phyloP scores from a whole-genome alignment of 805 yeast species.

The Starmerella ratchasimensis region DNA sequence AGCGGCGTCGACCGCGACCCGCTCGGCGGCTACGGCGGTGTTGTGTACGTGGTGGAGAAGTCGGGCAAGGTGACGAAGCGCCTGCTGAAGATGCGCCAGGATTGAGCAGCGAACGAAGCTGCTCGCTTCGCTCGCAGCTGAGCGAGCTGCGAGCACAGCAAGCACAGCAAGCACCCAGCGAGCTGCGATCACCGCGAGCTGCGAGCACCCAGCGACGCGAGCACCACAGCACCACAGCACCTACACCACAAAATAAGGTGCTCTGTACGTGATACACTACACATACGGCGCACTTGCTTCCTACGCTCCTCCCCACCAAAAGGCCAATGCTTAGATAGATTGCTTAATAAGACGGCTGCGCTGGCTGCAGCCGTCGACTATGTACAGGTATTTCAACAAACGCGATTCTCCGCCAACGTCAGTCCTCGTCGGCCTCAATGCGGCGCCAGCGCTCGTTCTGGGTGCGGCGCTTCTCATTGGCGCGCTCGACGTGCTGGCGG shows the following conservation, averaged over 20 bases:
- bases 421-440: conserved; percentile 48
- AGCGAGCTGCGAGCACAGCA: too few species aligned
- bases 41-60: conserved; percentile 58
- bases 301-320: too few species aligned
- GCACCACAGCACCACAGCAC: too few species aligned
- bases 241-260: too few species aligned
- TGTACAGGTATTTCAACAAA: background rate
- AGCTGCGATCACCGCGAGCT: too few species aligned
- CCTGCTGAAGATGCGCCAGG: conserved; percentile 88
- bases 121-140: too few species aligned
- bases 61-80: conserved; percentile 76
- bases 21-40: conserved; percentile 96
- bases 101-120: conserved; percentile 33
- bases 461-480: conserved; percentile 42
- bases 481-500: conserved; percentile 33
- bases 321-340: background rate
- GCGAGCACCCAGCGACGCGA: too few species aligned
- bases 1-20: conserved; percentile 97
- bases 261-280: too few species aligned
- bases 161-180: too few species aligned
- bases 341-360: background rate
- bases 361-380: background rate
- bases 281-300: too few species aligned
- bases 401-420: conserved; percentile 34
- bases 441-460: conserved; percentile 45